phyloP scores from a whole-genome alignment of 495 filamentous ascomycete species.

The Tuber umbilicatum region DNA sequence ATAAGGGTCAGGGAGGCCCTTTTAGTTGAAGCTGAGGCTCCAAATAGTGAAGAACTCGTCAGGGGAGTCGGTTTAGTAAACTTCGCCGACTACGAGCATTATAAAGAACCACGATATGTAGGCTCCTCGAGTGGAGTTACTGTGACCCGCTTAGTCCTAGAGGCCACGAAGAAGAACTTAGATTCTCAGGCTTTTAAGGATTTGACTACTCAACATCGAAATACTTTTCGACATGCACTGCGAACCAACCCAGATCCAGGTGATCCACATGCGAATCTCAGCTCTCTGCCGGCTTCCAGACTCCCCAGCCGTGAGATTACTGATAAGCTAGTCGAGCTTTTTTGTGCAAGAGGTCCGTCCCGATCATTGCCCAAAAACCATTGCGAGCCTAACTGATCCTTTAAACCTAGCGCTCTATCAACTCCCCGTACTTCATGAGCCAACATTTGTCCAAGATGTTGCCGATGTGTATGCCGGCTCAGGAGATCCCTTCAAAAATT shows the following conservation, averaged over 20 bases:
- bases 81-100: conserved; percentile 57
- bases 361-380: neutral
- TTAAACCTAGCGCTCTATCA: conserved; percentile 65
- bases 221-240: conserved; percentile 39
- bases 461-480: conserved; percentile 72
- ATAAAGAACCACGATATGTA: conserved; percentile 70
- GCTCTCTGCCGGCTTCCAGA: conserved; percentile 53
- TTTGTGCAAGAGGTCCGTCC: conserved; percentile 66
- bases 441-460: conserved; percentile 64
- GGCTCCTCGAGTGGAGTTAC: conserved; percentile 90
- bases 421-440: conserved; percentile 78
- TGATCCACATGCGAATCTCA: conserved; percentile 22
- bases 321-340: conserved; percentile 69
- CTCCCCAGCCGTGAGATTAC: conserved; percentile 62
- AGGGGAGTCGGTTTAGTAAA: conserved; percentile 74
- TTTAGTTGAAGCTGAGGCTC: conserved; percentile 58
- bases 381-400: conserved; percentile 5
- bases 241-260: conserved; percentile 32
- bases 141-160: conserved; percentile 88
- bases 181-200: conserved; percentile 67
- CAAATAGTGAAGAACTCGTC: conserved; percentile 71
- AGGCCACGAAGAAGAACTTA: conserved; percentile 63
- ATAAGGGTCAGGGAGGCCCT: conserved; percentile 52
- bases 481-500: conserved; percentile 71
- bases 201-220: conserved; percentile 47